Base-by-base conservation (phyloP, 768 basidiomycete species). In the Termitomyces heimii region DNA sequence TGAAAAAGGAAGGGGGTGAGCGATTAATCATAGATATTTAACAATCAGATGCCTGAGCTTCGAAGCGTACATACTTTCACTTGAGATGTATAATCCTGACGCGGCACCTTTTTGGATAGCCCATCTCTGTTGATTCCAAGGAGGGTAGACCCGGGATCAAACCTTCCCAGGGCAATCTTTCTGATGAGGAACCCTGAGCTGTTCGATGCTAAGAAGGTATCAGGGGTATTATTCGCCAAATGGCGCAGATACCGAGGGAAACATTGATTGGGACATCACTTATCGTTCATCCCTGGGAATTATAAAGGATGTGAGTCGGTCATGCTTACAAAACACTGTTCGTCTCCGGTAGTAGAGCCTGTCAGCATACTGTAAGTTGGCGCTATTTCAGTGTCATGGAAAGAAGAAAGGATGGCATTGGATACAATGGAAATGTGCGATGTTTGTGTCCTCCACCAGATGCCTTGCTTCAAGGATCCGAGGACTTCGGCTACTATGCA, bases 401-500 rank as follows among this genome's bases (percentile, higher is more conserved):
- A 34, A 42, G 52, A 24, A 35, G 53, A 18, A 45, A 12, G 32
- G 0, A 22, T 32, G 24, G 3, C 4, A 28, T 45, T 16, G 29
- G 22, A 14, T 20, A 53, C 7, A 18, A 13, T 48, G 5, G 22
- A 45, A n/a, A 43, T 48, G 31, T 39, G 28, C 9, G 47, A 34
- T 40, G 26, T 45, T 29, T 63, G 64, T 32, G 60, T 44, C 52
- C 55, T 59, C 67, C 63, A 68, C 58, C 59, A 58, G 22, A 49
- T 66, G 29, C 71, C 71, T 54, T 67, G 67, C 4, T 67, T 64
- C 50, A 77, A 64, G 24, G 68, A 66, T 16, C 52, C 59, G 40
- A 82, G 63, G 14, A 77, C 73, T 56, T 75, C 71, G 45, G 74
- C 63, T 24, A 74, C 78, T 60, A 76, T 69, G 8, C 61, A 62